Conservation (phyloP, 108 stramenopile species). For the Pseudonitzschia pungens region DNA sequence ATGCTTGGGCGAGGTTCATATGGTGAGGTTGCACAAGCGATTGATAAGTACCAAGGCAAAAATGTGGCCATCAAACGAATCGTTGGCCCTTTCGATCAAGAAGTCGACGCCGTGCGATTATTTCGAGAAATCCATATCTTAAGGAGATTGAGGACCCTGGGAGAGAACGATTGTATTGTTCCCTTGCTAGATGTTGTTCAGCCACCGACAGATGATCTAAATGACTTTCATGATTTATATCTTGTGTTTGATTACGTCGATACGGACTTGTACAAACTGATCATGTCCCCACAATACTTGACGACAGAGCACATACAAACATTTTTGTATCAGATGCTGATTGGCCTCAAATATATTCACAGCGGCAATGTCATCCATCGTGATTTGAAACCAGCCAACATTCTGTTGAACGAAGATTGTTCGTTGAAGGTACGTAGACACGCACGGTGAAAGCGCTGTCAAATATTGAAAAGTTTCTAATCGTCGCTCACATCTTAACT, state of each 20-base stretch:
- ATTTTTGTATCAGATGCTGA: constrained; percentile 98
- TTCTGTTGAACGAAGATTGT: constrained; percentile 97
- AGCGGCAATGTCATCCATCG: constrained; percentile 94
- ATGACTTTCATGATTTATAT: constrained; percentile 85
- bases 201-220: constrained; percentile 67
- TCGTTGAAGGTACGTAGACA: constrained; percentile 75
- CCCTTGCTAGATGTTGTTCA: constrained; percentile 89
- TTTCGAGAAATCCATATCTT: constrained; percentile 95
- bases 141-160: constrained; percentile 64
- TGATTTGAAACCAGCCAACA: constrained; percentile 75
- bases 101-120: constrained; percentile 87
- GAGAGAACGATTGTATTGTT: constrained; percentile 85
- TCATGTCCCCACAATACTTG: constrained; percentile 97
- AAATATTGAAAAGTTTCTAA: neutral
- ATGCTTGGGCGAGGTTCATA: constrained; percentile 94
- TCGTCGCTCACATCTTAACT: neutral
- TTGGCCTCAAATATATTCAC: constrained; percentile 93
- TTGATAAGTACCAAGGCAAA: constrained; percentile 53
- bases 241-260: constrained; percentile 94
- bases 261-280: constrained; percentile 98
- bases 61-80: constrained; percentile 96
- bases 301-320: constrained; percentile 97
- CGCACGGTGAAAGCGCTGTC: neutral
- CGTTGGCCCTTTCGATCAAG: constrained; percentile 90
- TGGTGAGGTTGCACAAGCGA: constrained; percentile 96